Percentiles rank a stretch among this genome's conserved stretches.
These are phyloP conservation scores for Naganishia onofrii DNA, from an alignment of 768 basidiomycete genomes.

Conservation along the genomic window DNA sequence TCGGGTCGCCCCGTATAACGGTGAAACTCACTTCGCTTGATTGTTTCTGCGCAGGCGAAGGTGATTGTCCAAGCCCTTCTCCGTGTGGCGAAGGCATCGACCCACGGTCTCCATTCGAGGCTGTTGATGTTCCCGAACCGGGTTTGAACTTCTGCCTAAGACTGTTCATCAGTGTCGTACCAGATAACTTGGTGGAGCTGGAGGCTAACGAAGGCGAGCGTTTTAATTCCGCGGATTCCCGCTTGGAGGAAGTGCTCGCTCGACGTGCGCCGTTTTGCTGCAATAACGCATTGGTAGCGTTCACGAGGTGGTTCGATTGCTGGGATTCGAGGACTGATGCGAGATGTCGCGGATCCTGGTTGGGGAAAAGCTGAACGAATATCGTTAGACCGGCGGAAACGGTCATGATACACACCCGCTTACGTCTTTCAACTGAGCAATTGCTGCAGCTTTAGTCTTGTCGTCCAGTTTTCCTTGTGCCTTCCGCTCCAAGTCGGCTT, in stretches of 20 bases:
- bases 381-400: background rate
- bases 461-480: slow-evolving; percentile 2
- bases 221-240: background rate
- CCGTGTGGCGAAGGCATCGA: background rate
- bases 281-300: slow-evolving; percentile 37
- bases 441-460: slow-evolving; percentile 11
- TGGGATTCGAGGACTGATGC: slow-evolving; percentile 30
- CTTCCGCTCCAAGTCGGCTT: slow-evolving; percentile 24
- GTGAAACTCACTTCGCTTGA: slow-evolving; percentile 1
- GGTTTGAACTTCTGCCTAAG: slow-evolving; percentile 24
- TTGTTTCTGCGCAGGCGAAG: background rate
- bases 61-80: background rate
- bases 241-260: background rate
- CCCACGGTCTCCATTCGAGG: background rate
- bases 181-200: slow-evolving; percentile 12
- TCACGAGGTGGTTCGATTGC: slow-evolving; percentile 32
- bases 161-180: slow-evolving; percentile 23
- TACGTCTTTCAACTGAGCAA: slow-evolving; percentile 21
- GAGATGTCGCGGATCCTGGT: slow-evolving; percentile 35
- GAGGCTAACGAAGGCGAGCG: slow-evolving; percentile 6
- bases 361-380: slow-evolving; percentile 38
- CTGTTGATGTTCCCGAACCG: background rate
- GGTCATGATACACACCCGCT: background rate
- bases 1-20: background rate
- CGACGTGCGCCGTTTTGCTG: slow-evolving; percentile 16